Conservation (phyloP, 805 yeast species). For the Candida verbasci region DNA sequence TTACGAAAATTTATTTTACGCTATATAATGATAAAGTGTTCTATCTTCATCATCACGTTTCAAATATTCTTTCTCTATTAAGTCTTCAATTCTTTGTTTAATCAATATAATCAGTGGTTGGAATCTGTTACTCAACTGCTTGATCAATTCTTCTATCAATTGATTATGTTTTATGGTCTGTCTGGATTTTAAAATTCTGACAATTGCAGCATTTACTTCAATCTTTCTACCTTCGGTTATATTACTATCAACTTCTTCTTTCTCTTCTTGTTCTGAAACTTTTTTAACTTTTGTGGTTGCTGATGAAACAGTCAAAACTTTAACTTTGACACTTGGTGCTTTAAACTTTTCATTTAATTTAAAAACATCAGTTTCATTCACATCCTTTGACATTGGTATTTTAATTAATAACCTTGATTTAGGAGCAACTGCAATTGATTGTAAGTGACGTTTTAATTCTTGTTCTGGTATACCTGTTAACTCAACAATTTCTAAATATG, state of each 20-base stretch:
- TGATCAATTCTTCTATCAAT: constrained; percentile 60
- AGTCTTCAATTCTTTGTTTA: constrained; percentile 66
- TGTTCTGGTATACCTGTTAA: constrained; percentile 66
- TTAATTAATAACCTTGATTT: constrained; percentile 71
- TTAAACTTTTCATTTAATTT: constrained; percentile 64
- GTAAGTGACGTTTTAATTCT: constrained; percentile 74
- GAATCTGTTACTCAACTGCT: constrained; percentile 59
- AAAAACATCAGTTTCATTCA: constrained; percentile 60
- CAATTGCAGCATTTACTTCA: constrained; percentile 81
- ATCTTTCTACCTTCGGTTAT: constrained; percentile 60
- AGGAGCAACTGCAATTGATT: constrained; percentile 82
- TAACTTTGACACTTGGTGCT: constrained; percentile 63
- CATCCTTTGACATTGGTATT: constrained; percentile 69
- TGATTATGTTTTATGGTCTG: constrained; percentile 59
- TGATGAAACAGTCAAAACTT: constrained; percentile 63
- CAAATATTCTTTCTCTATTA: constrained; percentile 78
- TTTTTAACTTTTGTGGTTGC: constrained; percentile 15
- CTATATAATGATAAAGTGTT: constrained; percentile 62
- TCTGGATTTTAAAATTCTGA: constrained; percentile 79
- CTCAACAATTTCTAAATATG: constrained; percentile 58
- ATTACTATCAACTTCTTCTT: constrained; percentile 48
- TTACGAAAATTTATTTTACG: too few species aligned
- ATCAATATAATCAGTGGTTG: constrained; percentile 64
- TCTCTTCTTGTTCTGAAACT: constrained; percentile 48
- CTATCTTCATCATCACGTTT: constrained; percentile 63